These are phyloP conservation scores for Ceriops tagal DNA, from an alignment of 345 rosid genomes.

Conservation along the genomic window DNA sequence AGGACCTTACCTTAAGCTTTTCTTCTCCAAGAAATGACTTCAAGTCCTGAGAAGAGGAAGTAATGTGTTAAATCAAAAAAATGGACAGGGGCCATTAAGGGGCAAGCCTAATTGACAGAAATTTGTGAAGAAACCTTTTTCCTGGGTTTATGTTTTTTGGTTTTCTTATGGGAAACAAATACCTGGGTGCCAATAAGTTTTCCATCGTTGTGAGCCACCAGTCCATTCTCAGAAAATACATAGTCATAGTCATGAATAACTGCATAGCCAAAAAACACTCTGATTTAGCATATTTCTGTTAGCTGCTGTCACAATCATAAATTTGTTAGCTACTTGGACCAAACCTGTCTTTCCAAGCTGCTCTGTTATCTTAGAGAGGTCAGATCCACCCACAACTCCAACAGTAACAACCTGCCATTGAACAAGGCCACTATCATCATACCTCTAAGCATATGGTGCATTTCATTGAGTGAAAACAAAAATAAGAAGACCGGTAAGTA, in stretches of 20 bases:
- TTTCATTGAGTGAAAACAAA: neutral
- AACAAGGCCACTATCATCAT: constrained; percentile 1
- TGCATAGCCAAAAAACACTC: constrained; percentile 33
- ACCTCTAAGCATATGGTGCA: neutral
- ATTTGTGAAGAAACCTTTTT: neutral
- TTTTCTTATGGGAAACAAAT: constrained; percentile 4
- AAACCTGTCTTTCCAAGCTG: constrained; percentile 89
- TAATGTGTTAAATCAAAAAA: constrained; percentile 20
- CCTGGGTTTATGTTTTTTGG: neutral
- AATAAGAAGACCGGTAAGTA: neutral
- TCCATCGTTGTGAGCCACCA: constrained; percentile 91
- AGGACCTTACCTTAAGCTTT: constrained; percentile 62
- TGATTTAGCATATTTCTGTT: neutral
- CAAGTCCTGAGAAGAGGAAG: constrained; percentile 57
- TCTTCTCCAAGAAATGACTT: constrained; percentile 84
- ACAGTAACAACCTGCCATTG: constrained; percentile 64
- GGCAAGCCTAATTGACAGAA: neutral
- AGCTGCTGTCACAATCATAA: neutral
- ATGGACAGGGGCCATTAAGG: neutral
- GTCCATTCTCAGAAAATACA: constrained; percentile 96
- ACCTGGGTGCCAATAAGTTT: constrained; percentile 84
- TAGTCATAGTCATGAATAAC: constrained; percentile 81
- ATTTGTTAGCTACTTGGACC: neutral
- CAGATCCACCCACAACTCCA: constrained; percentile 98
- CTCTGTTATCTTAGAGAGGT: constrained; percentile 81